Base-by-base conservation (phyloP, 2,329 filamentous ascomycete species). In the Ceratocystiopsis sp. region DNA sequence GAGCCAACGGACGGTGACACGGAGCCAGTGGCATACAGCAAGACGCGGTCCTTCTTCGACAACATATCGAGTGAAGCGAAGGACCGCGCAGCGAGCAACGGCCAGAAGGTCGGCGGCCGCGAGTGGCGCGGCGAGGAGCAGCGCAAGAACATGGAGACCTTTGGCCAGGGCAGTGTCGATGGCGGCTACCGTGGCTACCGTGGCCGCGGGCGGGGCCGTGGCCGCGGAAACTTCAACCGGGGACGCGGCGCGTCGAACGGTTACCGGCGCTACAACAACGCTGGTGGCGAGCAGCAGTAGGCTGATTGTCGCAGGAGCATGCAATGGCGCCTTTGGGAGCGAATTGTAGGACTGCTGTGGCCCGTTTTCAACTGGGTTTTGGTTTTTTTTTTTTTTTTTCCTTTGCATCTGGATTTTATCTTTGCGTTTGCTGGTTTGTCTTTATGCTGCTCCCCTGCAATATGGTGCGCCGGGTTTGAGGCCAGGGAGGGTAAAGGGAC, bases 51-150 rank as follows among this genome's bases (percentile, higher is more conserved):
- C 2, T 98, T 98, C 69, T 98, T 98, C 57, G 91, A 98, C 63
- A 95, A 98, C 60, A 95, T 98, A 50, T 93, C 85, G 1, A 93
- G 84, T 51, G 91, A 98, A 58, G 73, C 84, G 48, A 93, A 83
- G 60, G 91, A 98, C 51, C 77, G 91, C 37, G 78, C 84, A 42
- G 84, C 89, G 48, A 78, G 78, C 35, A 68, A 67, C 37, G 71
- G 71, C 5, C 71, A 75, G 49, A 75, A 77, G 57, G 69, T 76
- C n/a, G 80, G 81, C 45, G 86, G 85, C 32, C 77, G 83, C 40
- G 85, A 93, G 59, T 93, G 91, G 77, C 78, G 91, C 43, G 80
- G 78, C 35, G 86, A 96, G 59, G 91, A 96, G 59, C 84, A 93
- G 58, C 85, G 80, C 59, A 86, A 85, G 65, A 96, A 96, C 58